These are phyloP conservation scores for Gamsiella multidivaricata DNA, from an alignment of 192 early-diverging fungal species.

Conservation along the genomic window DNA sequence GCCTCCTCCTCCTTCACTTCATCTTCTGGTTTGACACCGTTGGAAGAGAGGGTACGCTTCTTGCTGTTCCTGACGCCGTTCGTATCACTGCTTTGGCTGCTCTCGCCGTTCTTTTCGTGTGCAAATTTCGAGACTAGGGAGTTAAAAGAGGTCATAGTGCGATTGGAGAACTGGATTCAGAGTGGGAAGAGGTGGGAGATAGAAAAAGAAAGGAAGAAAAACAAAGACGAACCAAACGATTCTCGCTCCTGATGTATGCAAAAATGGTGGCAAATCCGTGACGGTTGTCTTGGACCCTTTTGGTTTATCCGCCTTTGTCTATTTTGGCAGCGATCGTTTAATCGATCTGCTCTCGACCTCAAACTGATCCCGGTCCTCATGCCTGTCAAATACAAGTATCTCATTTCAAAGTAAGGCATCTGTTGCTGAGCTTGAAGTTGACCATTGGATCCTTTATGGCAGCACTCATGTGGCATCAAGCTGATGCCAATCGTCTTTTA, in stretches of 20 bases:
- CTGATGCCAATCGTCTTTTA: too few species aligned
- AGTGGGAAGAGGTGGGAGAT: not conserved
- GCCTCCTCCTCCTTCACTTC: not conserved
- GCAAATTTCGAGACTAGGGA: constrained; percentile 39
- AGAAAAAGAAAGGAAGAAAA: not conserved
- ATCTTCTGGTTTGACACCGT: not conserved
- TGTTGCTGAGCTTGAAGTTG: not conserved
- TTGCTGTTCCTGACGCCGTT: constrained; percentile 3
- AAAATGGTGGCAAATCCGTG: not conserved
- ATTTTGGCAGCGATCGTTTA: too few species aligned
- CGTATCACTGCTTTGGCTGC: not conserved
- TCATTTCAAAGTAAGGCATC: constrained; percentile 41
- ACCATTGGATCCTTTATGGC: too few species aligned
- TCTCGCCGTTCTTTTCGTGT: constrained; percentile 17
- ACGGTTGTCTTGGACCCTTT: too few species aligned
- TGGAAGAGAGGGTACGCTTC: constrained; percentile 21
- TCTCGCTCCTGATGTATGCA: too few species aligned
- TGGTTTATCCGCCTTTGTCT: too few species aligned
- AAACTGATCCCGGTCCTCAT: not conserved
- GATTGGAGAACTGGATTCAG: not conserved
- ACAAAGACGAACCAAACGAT: not conserved
- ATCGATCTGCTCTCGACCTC: not conserved
- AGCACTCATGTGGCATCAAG: too few species aligned
- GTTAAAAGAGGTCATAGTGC: constrained; percentile 23
- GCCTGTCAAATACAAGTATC: constrained; percentile 32